phyloP scores from a whole-genome alignment of 495 filamentous ascomycete species.

The Hyaloscypha variabilis region DNA sequence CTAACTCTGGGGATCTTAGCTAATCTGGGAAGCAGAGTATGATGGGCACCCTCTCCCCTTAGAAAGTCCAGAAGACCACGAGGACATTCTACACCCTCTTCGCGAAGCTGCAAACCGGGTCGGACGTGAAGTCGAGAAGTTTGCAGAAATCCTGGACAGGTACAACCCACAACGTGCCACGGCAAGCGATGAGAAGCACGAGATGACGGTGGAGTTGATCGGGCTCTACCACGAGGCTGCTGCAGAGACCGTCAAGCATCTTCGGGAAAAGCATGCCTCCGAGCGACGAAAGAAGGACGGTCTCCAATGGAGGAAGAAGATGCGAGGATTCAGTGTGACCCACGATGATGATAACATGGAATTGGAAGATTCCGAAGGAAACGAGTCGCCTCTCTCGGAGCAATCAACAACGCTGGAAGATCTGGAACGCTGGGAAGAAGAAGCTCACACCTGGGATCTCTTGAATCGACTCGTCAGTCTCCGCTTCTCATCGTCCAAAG shows the following conservation, averaged over 20 bases:
- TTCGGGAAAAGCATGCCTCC: constrained; percentile 30
- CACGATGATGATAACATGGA: constrained; percentile 29
- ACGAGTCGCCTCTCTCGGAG: constrained; percentile 13
- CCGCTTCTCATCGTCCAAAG: constrained; percentile 40
- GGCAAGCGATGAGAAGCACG: constrained; percentile 26
- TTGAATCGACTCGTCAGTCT: constrained; percentile 62
- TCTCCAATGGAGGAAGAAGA: constrained; percentile 24
- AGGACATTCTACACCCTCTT: constrained; percentile 34
- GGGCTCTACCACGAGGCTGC: constrained; percentile 30
- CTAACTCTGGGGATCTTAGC: neutral
- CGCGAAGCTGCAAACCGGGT: constrained; percentile 37
- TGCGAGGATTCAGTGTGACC: constrained; percentile 26
- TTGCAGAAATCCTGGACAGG: constrained; percentile 33
- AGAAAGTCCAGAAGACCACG: constrained; percentile 26
- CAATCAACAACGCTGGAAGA: constrained; percentile 30
- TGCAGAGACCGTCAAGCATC: constrained; percentile 31
- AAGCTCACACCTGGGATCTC: constrained; percentile 88
- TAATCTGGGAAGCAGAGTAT: constrained; percentile 15
- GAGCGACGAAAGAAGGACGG: constrained; percentile 25
- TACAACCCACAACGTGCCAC: constrained; percentile 32
- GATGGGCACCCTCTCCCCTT: constrained; percentile 21
- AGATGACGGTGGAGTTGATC: constrained; percentile 34
- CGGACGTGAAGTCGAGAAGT: constrained; percentile 33
- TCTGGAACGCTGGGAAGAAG: constrained; percentile 63
- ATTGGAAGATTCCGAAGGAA: constrained; percentile 27